Percentiles rank a stretch among this genome's conserved stretches.
phyloP scores from a whole-genome alignment of 148 eudicot genomes.

The Cornus suecica region DNA sequence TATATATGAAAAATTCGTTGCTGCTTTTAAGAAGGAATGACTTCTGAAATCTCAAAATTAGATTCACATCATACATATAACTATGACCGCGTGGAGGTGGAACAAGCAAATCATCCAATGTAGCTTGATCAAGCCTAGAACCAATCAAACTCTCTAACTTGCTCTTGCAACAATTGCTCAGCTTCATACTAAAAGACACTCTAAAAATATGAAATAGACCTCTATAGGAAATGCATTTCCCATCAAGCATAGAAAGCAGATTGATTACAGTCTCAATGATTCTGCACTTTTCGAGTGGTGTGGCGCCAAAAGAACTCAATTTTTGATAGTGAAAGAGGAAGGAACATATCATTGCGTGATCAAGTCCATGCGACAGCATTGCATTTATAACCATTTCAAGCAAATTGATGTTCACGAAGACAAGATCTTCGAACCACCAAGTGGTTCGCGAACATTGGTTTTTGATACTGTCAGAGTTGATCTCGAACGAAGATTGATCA shows the following conservation, averaged over 20 bases:
- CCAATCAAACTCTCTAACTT: slow-evolving; percentile 53
- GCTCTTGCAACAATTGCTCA: slow-evolving; percentile 15
- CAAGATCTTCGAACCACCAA: slow-evolving; percentile 65
- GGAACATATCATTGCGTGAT: slow-evolving; percentile 37
- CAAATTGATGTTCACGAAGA: slow-evolving; percentile 24
- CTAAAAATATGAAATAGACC: slow-evolving; percentile 36
- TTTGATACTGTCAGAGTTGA: slow-evolving; percentile 27
- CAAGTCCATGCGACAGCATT: slow-evolving; percentile 40
- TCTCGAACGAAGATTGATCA: slow-evolving; percentile 45
- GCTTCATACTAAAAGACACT: slow-evolving; percentile 27
- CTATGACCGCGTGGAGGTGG: slow-evolving; percentile 28
- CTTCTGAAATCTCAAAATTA: slow-evolving; percentile 40
- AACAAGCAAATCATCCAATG: slow-evolving; percentile 51
- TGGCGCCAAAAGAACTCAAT: slow-evolving; percentile 15
- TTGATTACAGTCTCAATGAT: slow-evolving; percentile 31
- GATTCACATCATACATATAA: slow-evolving; percentile 37
- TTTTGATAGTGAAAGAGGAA: slow-evolving; percentile 49
- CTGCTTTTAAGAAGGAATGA: slow-evolving; percentile 28
- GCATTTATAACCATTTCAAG: slow-evolving; percentile 31
- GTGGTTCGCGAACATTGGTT: slow-evolving; percentile 14
- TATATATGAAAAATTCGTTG: slow-evolving; percentile 17
- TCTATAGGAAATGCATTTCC: slow-evolving; percentile 31
- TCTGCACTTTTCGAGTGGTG: slow-evolving; percentile 24
- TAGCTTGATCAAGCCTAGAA: slow-evolving; percentile 47
- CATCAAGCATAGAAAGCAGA: slow-evolving; percentile 37